Percentiles rank a stretch among this genome's conserved stretches.
phyloP scores from a whole-genome alignment of 257 asterid genomes.

The Primulina huaijiensis region DNA sequence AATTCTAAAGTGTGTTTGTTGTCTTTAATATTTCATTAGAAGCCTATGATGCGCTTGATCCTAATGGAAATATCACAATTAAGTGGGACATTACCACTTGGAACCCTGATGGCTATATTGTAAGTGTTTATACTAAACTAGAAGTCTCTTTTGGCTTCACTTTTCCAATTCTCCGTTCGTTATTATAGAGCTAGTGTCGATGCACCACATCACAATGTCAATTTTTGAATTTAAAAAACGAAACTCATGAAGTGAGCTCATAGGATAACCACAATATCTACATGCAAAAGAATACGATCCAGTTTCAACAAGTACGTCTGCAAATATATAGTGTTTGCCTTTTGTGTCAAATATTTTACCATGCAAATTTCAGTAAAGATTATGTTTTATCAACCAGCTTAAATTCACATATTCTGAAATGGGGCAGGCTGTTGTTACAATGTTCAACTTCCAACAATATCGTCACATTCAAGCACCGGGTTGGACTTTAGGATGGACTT shows the following conservation, averaged over 20 bases:
- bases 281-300: too few relatives aligned
- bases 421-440: conserved; percentile 36
- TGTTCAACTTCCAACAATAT: too few relatives aligned
- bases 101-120: conserved; percentile 67
- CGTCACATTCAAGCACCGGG: too few relatives aligned
- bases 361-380: background rate
- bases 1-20: background rate
- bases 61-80: conserved; percentile 58
- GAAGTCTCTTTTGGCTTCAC: background rate
- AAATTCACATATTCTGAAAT: background rate
- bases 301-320: background rate
- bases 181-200: background rate
- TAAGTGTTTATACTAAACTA: conserved; percentile 26
- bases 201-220: background rate
- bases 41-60: conserved; percentile 61
- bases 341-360: background rate
- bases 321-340: background rate
- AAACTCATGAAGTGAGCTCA: background rate
- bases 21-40: conserved; percentile 29
- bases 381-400: background rate
- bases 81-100: conserved; percentile 60
- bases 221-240: background rate
- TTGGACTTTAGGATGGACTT: too few relatives aligned
- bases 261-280: too few relatives aligned
- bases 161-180: background rate